Base-by-base conservation (phyloP, 306 rosid species). In the Pachyrhizus erosus region DNA sequence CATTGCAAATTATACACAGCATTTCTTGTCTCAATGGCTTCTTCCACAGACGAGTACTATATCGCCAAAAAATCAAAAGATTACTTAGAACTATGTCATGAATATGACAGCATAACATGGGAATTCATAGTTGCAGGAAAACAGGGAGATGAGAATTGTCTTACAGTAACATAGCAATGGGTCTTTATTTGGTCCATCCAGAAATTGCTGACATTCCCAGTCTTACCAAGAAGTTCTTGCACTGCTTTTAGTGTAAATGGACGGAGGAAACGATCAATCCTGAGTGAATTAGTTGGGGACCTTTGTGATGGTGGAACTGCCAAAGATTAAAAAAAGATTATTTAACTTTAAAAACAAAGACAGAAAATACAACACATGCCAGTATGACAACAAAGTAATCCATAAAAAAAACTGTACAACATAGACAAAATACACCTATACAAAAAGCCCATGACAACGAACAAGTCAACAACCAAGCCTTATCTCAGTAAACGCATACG, bases 161-260 rank as follows among this genome's bases (percentile, higher is more conserved):
- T 88, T 88, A 96, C 99, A 31, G 99, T 92, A 72, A 96, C 97
- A 85, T 87, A 96, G 95, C 99, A 96, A 83, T 96, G 99, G 60
- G 99, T 94, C 89, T 96, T 96, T 67, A 96, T 96, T 84, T 92
- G 99, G 84, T 96, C 99, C 98, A 96, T 96, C 99, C 99, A 96
- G 86, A 96, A 96, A 84, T 88, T 88, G 62, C 83, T 70, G 20
- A 96, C 93, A 13, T 69, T 82, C 67, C 99, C 98, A 64, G 94
- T 92, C 87, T 92, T 94, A 24, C 95, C 97, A 24, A 96, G 78
- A 90, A 96, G 94, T 70, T 94, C 99, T 89, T 94, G 99, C 83
- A 96, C 98, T 33, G 95, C 93, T 87, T 96, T 96, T 80, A 96
- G 88, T 79, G 98, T 96, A 86, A 96, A 94, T 55, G 99, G 99